These are phyloP conservation scores for Nothophytophthora sp. DNA, from an alignment of 352 stramenopile genomes.

Conservation along the genomic window DNA sequence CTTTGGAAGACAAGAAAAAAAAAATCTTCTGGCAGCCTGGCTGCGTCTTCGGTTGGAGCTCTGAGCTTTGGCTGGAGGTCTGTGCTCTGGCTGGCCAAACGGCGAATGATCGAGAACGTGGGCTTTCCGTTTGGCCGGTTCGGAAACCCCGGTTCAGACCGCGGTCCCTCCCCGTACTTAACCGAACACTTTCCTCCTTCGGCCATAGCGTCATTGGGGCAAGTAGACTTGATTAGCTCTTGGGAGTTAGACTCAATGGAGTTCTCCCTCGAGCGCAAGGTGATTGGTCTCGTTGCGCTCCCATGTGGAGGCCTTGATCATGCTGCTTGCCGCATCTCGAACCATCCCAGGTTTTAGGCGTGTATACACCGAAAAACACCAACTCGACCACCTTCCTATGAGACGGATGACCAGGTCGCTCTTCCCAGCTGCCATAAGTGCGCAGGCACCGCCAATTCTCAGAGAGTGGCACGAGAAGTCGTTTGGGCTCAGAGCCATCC, in stretches of 20 bases:
- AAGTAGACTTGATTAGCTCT: no score
- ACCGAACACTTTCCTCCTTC: conserved; percentile 3
- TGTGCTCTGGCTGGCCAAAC: not conserved
- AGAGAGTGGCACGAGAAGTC: conserved; percentile 27
- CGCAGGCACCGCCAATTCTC: conserved; percentile 25
- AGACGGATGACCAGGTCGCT: conserved; percentile 22
- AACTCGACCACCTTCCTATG: conserved; percentile 25
- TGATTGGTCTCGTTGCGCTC: not conserved
- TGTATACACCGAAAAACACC: conserved; percentile 27
- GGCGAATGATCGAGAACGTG: conserved; percentile 3
- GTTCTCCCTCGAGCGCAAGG: not conserved
- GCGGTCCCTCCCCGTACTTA: conserved; percentile 11
- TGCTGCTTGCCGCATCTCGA: conserved; percentile 18
- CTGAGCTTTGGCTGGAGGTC: not conserved
- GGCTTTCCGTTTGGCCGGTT: conserved; percentile 7
- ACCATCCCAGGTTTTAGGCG: conserved; percentile 17
- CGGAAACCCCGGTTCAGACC: conserved; percentile 7
- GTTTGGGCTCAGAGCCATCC: conserved; percentile 6
- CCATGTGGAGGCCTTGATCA: conserved; percentile 20
- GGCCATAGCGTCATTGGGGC: not conserved
- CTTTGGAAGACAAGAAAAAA: no score
- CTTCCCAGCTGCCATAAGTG: conserved; percentile 19
- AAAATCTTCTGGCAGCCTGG: not conserved
- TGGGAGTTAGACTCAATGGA: not conserved
- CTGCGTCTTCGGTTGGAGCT: conserved; percentile 9